These are phyloP conservation scores for Aspergillus unguis DNA, from an alignment of 2,329 filamentous ascomycete genomes.

Conservation along the genomic window DNA sequence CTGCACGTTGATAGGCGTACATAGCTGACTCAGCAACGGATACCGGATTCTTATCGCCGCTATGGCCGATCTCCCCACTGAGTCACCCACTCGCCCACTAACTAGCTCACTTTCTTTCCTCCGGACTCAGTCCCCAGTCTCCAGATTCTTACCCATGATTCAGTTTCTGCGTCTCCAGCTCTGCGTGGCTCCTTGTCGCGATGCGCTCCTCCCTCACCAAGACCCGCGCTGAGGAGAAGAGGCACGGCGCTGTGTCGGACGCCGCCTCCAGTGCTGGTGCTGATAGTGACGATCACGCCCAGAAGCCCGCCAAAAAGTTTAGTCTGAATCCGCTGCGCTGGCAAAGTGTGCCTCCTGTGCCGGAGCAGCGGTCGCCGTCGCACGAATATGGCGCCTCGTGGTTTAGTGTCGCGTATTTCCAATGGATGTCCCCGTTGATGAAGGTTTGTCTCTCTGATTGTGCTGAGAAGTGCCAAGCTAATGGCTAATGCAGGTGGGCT, in stretches of 20 bases:
- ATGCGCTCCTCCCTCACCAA: too few relatives aligned
- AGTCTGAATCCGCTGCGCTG: conserved; percentile 45
- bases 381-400: conserved; percentile 71
- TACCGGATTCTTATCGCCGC: background rate
- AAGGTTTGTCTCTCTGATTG: conserved; percentile 50
- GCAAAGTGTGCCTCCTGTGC: conserved; percentile 54
- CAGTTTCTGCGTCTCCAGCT: too few relatives aligned
- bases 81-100: background rate
- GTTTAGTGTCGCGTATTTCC: conserved; percentile 73
- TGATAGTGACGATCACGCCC: background rate
- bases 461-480: background rate
- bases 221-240: too few relatives aligned
- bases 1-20: too few relatives aligned
- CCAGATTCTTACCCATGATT: too few relatives aligned
- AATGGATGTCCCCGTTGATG: conserved; percentile 92
- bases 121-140: too few relatives aligned
- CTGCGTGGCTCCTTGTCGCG: too few relatives aligned
- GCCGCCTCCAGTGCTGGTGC: background rate
- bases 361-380: conserved; percentile 53
- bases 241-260: too few relatives aligned
- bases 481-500: conserved; percentile 61
- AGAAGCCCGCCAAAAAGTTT: background rate
- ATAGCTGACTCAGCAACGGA: too few relatives aligned
- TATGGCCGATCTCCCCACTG: background rate
- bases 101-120: background rate